Conservation (phyloP, 1,284 basidiomycete genomes). For the Garcileccinum viscosum region DNA sequence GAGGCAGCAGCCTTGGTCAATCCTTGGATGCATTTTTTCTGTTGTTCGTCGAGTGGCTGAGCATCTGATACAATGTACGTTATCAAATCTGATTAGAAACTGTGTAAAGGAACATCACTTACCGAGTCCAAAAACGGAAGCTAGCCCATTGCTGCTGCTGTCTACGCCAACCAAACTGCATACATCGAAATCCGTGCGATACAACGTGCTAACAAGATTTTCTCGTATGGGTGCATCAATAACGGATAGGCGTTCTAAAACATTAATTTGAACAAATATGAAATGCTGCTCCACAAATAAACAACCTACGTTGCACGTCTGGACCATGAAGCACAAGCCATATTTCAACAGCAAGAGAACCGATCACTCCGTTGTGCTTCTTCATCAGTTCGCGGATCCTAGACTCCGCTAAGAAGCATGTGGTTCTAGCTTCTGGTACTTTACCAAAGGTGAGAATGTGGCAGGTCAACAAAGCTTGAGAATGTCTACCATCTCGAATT, state of each 20-base stretch:
- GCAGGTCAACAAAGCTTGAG: background rate
- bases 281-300: background rate
- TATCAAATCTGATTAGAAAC: background rate
- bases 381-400: slow-evolving; percentile 23
- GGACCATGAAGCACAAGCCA: background rate
- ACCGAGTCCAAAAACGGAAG: background rate
- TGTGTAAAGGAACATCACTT: background rate
- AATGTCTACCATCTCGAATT: background rate
- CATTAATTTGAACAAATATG: background rate
- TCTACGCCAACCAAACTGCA: background rate
- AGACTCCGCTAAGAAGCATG: slow-evolving; percentile 13
- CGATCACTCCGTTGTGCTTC: background rate
- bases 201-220: background rate
- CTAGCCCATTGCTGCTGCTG: background rate
- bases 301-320: background rate
- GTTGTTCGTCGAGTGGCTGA: too few relatives aligned
- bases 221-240: background rate
- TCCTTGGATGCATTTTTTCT: too few relatives aligned
- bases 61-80: slow-evolving; percentile 12
- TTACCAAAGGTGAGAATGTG: background rate
- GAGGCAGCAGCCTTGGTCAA: too few relatives aligned
- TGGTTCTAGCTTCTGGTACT: background rate
- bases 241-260: background rate
- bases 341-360: background rate
- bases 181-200: background rate